phyloP scores from a whole-genome alignment of 345 rosid species.

The Moringa oleifera region DNA sequence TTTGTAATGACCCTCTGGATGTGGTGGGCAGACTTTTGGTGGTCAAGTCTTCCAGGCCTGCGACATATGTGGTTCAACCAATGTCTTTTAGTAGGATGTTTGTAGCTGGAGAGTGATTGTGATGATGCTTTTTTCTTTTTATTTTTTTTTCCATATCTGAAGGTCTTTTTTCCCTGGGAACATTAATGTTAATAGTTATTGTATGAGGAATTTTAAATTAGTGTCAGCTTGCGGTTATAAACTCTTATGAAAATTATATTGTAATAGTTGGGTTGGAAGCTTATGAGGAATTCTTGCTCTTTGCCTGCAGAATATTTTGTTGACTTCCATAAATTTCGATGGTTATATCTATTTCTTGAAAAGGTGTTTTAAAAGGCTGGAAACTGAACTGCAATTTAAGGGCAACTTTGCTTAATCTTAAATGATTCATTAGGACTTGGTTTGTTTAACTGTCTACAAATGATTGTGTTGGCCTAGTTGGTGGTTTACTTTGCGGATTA shows the following conservation, averaged over 20 bases:
- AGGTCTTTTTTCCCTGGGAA: slow-evolving; percentile 22
- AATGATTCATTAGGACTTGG: too few species aligned
- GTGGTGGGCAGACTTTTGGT: slow-evolving; percentile 23
- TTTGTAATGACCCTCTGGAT: slow-evolving; percentile 12
- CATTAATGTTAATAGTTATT: slow-evolving; percentile 48
- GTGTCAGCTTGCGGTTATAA: slow-evolving; percentile 37
- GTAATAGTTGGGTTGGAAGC: slow-evolving; percentile 21
- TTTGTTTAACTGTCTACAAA: too few species aligned
- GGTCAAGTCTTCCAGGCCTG: slow-evolving; percentile 19
- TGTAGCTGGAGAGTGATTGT: slow-evolving; percentile 54
- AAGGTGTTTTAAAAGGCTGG: too few species aligned
- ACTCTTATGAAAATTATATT: slow-evolving; percentile 21
- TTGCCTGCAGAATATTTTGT: too few species aligned
- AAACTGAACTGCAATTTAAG: too few species aligned
- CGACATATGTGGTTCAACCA: slow-evolving; percentile 25
- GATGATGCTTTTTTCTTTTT: slow-evolving; percentile 26
- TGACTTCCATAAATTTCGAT: too few species aligned
- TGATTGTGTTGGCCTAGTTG: too few species aligned
- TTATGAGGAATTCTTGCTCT: background rate
- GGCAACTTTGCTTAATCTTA: too few species aligned
- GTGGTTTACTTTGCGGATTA: too few species aligned
- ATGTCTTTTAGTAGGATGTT: slow-evolving; percentile 30
- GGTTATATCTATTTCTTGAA: too few species aligned
- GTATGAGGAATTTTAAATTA: slow-evolving; percentile 41
- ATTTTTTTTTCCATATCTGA: slow-evolving; percentile 20